phyloP scores from a whole-genome alignment of 768 basidiomycete species.

The Neoboletus magnificus region DNA sequence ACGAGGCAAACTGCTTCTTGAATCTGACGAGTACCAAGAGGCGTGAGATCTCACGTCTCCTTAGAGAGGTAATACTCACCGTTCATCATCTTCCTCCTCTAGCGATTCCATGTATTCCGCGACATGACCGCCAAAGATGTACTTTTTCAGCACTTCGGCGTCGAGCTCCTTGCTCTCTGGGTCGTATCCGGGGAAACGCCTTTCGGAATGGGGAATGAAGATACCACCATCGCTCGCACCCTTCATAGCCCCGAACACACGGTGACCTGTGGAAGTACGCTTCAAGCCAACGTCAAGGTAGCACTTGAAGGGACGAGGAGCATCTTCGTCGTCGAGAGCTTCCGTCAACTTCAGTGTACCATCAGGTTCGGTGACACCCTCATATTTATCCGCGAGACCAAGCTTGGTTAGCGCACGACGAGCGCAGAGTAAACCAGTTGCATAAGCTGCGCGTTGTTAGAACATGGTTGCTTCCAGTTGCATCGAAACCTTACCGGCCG shows the following conservation, averaged over 20 bases:
- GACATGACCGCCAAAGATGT: conserved; percentile 96
- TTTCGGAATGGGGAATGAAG: conserved; percentile 96
- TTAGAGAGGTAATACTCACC: conserved; percentile 42
- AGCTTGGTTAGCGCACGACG: conserved; percentile 94
- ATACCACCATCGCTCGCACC: conserved; percentile 97
- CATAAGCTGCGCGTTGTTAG: conserved; percentile 64
- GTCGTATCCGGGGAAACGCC: conserved; percentile 98
- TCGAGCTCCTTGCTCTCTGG: conserved; percentile 90
- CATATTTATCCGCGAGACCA: conserved; percentile 96
- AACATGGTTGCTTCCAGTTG: neutral
- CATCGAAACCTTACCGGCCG: conserved; percentile 63
- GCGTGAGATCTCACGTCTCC: conserved; percentile 3
- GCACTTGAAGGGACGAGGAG: conserved; percentile 97
- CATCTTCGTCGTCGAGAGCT: conserved; percentile 84
- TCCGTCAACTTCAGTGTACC: conserved; percentile 84
- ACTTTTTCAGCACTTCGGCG: conserved; percentile 92
- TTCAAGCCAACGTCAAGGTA: conserved; percentile 98
- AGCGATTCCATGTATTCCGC: conserved; percentile 99
- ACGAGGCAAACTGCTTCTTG: conserved; percentile 95
- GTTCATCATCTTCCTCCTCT: conserved; percentile 99
- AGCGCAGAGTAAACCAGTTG: conserved; percentile 92
- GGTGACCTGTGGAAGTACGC: conserved; percentile 95
- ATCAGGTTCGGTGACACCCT: conserved; percentile 89
- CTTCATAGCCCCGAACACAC: conserved; percentile 98
- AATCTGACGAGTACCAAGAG: conserved; percentile 49